These are phyloP conservation scores for Ophiognomonia clavigignenti-juglandacearum DNA, from an alignment of 2,329 filamentous ascomycete species.

Conservation along the genomic window DNA sequence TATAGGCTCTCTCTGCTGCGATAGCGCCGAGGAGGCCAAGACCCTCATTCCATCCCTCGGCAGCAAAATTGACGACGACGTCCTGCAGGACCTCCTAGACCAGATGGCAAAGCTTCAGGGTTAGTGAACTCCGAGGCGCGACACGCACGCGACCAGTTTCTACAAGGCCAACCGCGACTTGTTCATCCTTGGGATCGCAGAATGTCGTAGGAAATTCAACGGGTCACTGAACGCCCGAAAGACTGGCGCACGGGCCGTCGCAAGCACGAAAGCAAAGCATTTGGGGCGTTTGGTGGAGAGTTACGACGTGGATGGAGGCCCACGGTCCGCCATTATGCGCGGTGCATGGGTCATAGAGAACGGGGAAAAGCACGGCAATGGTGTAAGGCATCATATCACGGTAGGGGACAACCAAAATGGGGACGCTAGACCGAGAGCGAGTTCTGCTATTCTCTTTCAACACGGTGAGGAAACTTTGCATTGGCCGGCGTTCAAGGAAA, in stretches of 20 bases:
- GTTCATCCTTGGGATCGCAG: not conserved
- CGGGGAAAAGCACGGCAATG: conserved; percentile 5
- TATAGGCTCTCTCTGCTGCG: conserved; percentile 83
- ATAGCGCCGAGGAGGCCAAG: conserved; percentile 91
- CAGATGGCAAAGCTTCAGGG: conserved; percentile 78
- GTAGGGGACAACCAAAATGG: conserved; percentile 12
- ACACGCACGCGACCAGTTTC: not conserved
- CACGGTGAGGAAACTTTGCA: conserved; percentile 9
- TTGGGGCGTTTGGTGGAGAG: not conserved
- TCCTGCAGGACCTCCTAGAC: conserved; percentile 81
- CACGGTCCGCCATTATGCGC: not conserved
- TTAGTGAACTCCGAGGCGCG: not conserved
- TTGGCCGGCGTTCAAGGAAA: conserved; percentile 15
- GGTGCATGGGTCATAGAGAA: not conserved
- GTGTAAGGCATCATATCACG: conserved; percentile 8
- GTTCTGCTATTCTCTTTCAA: conserved; percentile 8
- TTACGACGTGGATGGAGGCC: not conserved
- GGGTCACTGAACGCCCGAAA: not conserved
- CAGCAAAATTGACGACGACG: conserved; percentile 86
- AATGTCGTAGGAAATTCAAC: not conserved
- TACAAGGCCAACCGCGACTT: not conserved
- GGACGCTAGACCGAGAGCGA: conserved; percentile 17
- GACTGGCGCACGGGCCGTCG: too few species aligned
- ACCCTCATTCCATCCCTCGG: conserved; percentile 85
- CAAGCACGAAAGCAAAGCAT: too few species aligned